A percentile compares a stretch with the other conserved stretches of the same genome.
These are phyloP conservation scores for Termitomyces sp. DNA, from an alignment of 768 basidiomycete genomes.

Conservation along the genomic window DNA sequence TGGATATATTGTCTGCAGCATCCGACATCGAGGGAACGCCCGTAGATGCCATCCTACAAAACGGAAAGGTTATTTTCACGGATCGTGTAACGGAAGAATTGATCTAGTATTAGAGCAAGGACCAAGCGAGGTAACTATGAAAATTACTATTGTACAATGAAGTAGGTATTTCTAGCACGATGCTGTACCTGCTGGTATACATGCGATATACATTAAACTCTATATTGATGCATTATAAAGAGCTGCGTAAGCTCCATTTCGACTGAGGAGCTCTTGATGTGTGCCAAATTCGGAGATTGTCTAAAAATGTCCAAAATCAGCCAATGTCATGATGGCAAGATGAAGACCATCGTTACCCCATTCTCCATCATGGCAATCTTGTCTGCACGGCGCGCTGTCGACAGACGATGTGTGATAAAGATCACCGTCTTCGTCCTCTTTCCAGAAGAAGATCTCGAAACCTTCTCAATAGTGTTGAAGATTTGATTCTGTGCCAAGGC, in stretches of 20 bases:
- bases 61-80: conserved; percentile 64
- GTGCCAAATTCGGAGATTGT: conserved; percentile 75
- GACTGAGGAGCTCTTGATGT: conserved; percentile 60
- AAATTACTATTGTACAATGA: conserved; percentile 10
- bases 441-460: conserved; percentile 56
- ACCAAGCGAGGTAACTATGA: neutral
- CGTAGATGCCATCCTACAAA: conserved; percentile 66
- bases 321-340: conserved; percentile 13
- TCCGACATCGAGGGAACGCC: conserved; percentile 41
- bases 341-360: conserved; percentile 39
- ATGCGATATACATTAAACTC: conserved; percentile 13
- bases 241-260: conserved; percentile 61
- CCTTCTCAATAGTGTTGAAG: conserved; percentile 68
- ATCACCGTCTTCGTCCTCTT: conserved; percentile 67
- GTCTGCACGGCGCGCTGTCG: conserved; percentile 79
- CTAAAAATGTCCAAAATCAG: conserved; percentile 28
- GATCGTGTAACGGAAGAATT: conserved; percentile 55
- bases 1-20: conserved; percentile 28
- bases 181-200: conserved; percentile 11
- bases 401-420: conserved; percentile 81
- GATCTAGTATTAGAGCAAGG: conserved; percentile 20
- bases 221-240: conserved; percentile 69
- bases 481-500: conserved; percentile 77
- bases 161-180: conserved; percentile 9
- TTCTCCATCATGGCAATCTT: conserved; percentile 86